These are phyloP conservation scores for Trichophyton verrucosum DNA, from an alignment of 2,329 filamentous ascomycete species.

Conservation along the genomic window DNA sequence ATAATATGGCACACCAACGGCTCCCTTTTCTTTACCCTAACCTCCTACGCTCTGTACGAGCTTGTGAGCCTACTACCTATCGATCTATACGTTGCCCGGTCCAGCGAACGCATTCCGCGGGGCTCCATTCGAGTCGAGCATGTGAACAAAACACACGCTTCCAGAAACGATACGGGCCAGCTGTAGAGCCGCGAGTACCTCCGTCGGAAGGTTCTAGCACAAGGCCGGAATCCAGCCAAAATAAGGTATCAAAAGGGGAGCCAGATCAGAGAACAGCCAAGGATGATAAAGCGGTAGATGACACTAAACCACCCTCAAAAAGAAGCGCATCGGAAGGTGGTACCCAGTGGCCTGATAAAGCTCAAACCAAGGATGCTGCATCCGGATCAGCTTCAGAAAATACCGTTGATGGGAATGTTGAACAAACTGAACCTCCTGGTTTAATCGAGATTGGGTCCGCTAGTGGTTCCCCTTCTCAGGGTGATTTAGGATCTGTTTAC, in stretches of 20 bases:
- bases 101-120: conserved; percentile 15
- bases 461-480: background rate
- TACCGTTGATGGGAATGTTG: background rate
- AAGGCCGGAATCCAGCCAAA: conserved; percentile 6
- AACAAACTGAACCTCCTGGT: background rate
- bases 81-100: conserved; percentile 30
- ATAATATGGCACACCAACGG: conserved; percentile 48
- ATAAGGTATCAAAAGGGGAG: conserved; percentile 3
- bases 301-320: background rate
- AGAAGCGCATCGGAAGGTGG: background rate
- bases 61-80: conserved; percentile 35
- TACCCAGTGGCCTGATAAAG: background rate
- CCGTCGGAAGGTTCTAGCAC: conserved; percentile 26
- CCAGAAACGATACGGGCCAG: conserved; percentile 36
- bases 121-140: conserved; percentile 28
- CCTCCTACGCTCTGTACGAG: conserved; percentile 46
- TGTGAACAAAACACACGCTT: conserved; percentile 28
- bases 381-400: background rate
- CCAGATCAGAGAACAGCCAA: conserved; percentile 8
- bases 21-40: conserved; percentile 59
- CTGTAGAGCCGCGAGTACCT: conserved; percentile 30
- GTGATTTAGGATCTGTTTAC: background rate
- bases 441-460: background rate
- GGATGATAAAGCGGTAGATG: conserved; percentile 4
- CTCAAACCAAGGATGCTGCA: background rate